These are phyloP conservation scores for Avicennia marina DNA, from an alignment of 257 asterid genomes.

Conservation along the genomic window DNA sequence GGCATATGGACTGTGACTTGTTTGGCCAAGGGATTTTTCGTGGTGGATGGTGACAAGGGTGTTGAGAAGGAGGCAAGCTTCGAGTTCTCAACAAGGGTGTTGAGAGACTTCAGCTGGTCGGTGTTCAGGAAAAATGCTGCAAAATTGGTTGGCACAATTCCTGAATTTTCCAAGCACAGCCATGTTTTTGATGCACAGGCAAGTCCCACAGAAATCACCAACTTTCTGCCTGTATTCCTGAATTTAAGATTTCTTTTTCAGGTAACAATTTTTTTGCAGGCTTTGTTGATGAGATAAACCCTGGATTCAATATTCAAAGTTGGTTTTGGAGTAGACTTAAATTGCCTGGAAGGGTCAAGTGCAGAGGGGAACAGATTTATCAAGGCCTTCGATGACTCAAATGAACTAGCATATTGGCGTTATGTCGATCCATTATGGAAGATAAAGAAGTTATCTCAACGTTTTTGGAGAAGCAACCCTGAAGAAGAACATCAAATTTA, in stretches of 20 bases:
- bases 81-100: constrained; percentile 66
- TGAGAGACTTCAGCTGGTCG: constrained; percentile 64
- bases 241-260: not conserved
- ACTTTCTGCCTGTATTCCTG: no score
- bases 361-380: constrained; percentile 41
- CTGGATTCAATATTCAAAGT: constrained; percentile 73
- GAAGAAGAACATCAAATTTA: constrained; percentile 45
- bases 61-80: constrained; percentile 63
- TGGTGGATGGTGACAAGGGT: constrained; percentile 75
- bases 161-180: constrained; percentile 19
- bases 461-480: constrained; percentile 55
- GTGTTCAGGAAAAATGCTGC: constrained; percentile 54
- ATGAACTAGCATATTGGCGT: constrained; percentile 52
- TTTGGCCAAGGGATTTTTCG: constrained; percentile 68
- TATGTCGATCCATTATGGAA: constrained; percentile 64
- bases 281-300: constrained; percentile 59
- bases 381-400: constrained; percentile 75
- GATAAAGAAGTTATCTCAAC: constrained; percentile 44
- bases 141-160: constrained; percentile 35
- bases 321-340: constrained; percentile 70
- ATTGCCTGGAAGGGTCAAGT: constrained; percentile 49
- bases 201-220: not conserved
- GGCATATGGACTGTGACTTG: constrained; percentile 37
- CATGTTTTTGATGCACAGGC: constrained; percentile 62
- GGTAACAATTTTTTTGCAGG: constrained; percentile 30